phyloP scores from a whole-genome alignment of 2,329 filamentous ascomycete species.

The Trichoderma koningii region DNA sequence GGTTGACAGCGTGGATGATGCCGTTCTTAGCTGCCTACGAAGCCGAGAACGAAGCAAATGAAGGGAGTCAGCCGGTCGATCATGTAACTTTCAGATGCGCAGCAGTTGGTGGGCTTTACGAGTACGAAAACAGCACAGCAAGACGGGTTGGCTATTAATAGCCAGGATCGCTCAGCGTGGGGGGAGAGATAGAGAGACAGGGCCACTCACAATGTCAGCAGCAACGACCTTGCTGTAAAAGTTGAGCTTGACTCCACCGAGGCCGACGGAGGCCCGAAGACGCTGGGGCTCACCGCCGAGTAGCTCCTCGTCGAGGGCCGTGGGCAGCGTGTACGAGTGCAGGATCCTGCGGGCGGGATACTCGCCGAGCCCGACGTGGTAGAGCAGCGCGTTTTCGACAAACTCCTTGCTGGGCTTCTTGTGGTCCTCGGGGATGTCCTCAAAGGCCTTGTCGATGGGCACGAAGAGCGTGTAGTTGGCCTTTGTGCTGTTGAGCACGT shows the following conservation, averaged over 20 bases:
- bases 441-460: slow-evolving; percentile 75
- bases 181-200: background rate
- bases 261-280: slow-evolving; percentile 65
- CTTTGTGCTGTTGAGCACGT: slow-evolving; percentile 71
- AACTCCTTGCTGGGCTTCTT: slow-evolving; percentile 69
- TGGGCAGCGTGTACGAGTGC: slow-evolving; percentile 72
- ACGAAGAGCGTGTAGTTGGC: slow-evolving; percentile 81
- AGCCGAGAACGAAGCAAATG: background rate
- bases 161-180: slow-evolving; percentile 15
- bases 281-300: slow-evolving; percentile 71
- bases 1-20: slow-evolving; percentile 75
- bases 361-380: slow-evolving; percentile 71
- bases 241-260: slow-evolving; percentile 70
- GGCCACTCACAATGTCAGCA: slow-evolving; percentile 63
- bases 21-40: slow-evolving; percentile 72
- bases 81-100: too few relatives aligned
- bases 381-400: slow-evolving; percentile 68
- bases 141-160: slow-evolving; percentile 18
- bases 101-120: background rate
- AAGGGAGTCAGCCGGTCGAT: slow-evolving; percentile 13
- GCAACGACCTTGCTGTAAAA: slow-evolving; percentile 72
- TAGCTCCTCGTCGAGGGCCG: slow-evolving; percentile 57
- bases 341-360: slow-evolving; percentile 70
- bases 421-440: slow-evolving; percentile 54
- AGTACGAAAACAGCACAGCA: background rate